phyloP scores from a whole-genome alignment of 768 basidiomycete species.

The Dentipellis fragilis region DNA sequence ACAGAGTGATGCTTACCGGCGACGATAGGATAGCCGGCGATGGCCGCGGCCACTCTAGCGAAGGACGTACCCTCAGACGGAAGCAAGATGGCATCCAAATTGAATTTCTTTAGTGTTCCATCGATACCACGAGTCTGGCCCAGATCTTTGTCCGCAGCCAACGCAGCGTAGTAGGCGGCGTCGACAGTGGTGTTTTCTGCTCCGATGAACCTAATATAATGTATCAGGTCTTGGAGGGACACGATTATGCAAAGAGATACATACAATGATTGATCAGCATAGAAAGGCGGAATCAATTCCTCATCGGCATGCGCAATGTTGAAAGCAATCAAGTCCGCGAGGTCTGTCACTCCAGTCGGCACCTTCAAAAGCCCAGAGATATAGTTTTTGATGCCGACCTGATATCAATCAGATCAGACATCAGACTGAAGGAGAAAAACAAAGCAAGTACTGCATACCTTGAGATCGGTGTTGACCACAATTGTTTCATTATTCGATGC shows the following conservation, averaged over 20 bases:
- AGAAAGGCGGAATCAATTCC: conserved; percentile 31
- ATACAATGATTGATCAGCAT: conserved; percentile 26
- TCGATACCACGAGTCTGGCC: conserved; percentile 26
- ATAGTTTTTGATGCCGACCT: conserved; percentile 48
- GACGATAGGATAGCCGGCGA: conserved; percentile 16
- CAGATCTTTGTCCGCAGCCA: conserved; percentile 22
- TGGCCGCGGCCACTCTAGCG: conserved; percentile 11
- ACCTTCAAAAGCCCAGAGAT: conserved; percentile 37
- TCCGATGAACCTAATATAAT: conserved; percentile 16
- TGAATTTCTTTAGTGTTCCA: conserved; percentile 19
- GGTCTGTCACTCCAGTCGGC: conserved; percentile 44
- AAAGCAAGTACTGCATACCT: conserved; percentile 29
- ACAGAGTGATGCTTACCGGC: conserved; percentile 1
- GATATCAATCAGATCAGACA: conserved; percentile 22
- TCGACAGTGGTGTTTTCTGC: conserved; percentile 19
- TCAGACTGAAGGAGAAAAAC: conserved; percentile 16
- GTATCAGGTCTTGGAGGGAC: background rate
- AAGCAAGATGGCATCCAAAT: conserved; percentile 24
- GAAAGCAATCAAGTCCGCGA: conserved; percentile 51
- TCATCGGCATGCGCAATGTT: conserved; percentile 40
- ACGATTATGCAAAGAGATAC: conserved; percentile 1
- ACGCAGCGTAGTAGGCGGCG: conserved; percentile 21
- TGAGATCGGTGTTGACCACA: conserved; percentile 48
- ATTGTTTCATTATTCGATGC: conserved; percentile 41
- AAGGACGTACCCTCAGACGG: conserved; percentile 22